Evolutionary conservation across 1,139 yeast genomes (phyloP).

Genomic region (Scheffersomyces segobiensis): DNA sequence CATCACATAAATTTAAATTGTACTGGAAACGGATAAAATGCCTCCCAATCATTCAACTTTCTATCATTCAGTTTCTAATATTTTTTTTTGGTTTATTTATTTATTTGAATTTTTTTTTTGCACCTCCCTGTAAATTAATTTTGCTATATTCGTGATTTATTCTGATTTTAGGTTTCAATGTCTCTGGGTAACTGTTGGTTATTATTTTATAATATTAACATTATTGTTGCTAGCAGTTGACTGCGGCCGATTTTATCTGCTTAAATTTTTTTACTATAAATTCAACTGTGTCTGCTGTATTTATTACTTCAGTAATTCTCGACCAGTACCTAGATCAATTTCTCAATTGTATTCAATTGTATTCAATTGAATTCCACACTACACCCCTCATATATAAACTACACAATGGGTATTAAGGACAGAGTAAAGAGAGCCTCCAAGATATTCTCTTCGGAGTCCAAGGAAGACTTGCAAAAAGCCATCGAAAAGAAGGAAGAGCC

Average conservation of each 20-base stretch:
- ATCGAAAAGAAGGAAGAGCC: slow-evolving; percentile 9
- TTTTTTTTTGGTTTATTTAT: neutral
- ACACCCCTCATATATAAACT: neutral
- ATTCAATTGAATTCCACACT: neutral
- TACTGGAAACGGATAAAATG: neutral
- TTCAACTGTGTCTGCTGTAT: neutral
- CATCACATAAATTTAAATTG: neutral
- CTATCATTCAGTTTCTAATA: neutral
- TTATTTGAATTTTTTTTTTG: neutral
- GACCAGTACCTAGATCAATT: neutral
- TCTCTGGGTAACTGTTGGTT: neutral
- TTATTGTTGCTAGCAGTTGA: neutral
- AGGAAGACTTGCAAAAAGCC: slow-evolving; percentile 23
- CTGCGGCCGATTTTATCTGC: neutral
- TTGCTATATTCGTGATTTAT: neutral
- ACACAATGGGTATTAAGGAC: slow-evolving; percentile 44
- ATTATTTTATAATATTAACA: neutral
- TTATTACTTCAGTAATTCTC: neutral
- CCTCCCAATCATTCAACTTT: neutral
- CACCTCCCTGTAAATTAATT: neutral
- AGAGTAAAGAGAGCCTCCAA: slow-evolving; percentile 48
- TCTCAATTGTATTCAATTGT: neutral
- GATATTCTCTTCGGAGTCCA: slow-evolving; percentile 36
- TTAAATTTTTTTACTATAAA: neutral
- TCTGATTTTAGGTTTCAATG: neutral